phyloP scores from a whole-genome alignment of 768 basidiomycete species.

The Hypsizygus marmoreus region DNA sequence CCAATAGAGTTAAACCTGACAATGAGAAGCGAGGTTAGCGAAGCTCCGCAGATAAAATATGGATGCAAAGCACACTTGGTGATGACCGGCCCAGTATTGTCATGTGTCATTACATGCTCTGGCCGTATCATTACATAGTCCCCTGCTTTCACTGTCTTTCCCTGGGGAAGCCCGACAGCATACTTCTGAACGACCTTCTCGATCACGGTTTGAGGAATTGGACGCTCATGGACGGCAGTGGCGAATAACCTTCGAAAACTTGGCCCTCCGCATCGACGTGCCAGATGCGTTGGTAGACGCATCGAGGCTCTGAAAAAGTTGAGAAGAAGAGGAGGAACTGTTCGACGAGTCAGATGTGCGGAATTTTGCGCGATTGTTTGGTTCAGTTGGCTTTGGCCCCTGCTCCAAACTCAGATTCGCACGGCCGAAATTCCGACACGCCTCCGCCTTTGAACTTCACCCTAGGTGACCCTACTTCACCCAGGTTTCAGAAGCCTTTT shows the following conservation, averaged over 20 bases:
- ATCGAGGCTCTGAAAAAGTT: too few relatives aligned
- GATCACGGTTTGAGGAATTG: constrained; percentile 81
- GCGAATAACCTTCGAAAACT: constrained; percentile 26
- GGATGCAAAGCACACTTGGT: constrained; percentile 87
- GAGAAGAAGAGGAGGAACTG: too few relatives aligned
- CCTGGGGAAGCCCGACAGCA: constrained; percentile 83
- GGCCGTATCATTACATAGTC: constrained; percentile 99
- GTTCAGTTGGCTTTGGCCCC: too few relatives aligned
- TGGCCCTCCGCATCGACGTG: constrained; percentile 6
- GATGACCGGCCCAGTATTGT: constrained; percentile 98
- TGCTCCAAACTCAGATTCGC: too few relatives aligned
- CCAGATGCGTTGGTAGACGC: constrained; percentile 21
- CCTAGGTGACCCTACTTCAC: too few relatives aligned
- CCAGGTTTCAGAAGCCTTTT: too few relatives aligned
- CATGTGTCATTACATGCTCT: constrained; percentile 97
- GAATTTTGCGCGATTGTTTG: too few relatives aligned
- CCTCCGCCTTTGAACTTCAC: too few relatives aligned
- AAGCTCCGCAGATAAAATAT: neutral
- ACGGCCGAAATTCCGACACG: too few relatives aligned
- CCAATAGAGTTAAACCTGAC: constrained; percentile 92
- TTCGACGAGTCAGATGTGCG: too few relatives aligned
- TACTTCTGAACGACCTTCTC: constrained; percentile 99
- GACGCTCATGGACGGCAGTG: constrained; percentile 24
- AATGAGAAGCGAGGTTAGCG: constrained; percentile 4
- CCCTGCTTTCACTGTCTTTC: constrained; percentile 83